Percentiles rank a stretch among this genome's conserved stretches.
phyloP scores from a whole-genome alignment of 306 rosid species.

The Cyclanthera cordifolia region DNA sequence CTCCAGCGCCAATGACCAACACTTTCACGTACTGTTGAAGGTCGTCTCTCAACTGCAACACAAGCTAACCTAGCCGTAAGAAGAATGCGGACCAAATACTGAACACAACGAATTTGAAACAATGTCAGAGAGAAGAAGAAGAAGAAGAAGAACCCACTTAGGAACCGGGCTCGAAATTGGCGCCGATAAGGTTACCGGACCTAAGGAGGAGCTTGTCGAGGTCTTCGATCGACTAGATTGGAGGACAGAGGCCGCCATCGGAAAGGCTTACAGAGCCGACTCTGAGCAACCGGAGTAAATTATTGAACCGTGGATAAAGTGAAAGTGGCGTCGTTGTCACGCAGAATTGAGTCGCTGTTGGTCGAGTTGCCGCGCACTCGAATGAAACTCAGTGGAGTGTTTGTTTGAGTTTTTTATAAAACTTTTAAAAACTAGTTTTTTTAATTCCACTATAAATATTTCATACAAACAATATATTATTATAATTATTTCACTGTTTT shows the following conservation, averaged over 20 bases:
- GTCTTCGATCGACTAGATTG: slow-evolving; percentile 66
- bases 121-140: neutral
- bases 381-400: no score
- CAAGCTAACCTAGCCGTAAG: neutral
- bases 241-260: slow-evolving; percentile 33
- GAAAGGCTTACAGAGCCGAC: neutral
- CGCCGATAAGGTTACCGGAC: slow-evolving; percentile 64
- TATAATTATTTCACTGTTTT: no score
- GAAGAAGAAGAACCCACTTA: slow-evolving; percentile 27
- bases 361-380: no score
- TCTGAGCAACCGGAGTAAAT: neutral
- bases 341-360: no score
- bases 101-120: neutral
- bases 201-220: slow-evolving; percentile 86
- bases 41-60: slow-evolving; percentile 53
- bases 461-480: no score
- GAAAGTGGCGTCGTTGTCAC: no score
- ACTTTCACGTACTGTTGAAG: slow-evolving; percentile 55
- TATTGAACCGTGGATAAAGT: neutral
- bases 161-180: slow-evolving; percentile 65
- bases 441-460: no score
- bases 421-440: no score
- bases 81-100: neutral
- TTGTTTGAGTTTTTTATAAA: no score
- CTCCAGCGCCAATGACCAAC: slow-evolving; percentile 81